phyloP scores from a whole-genome alignment of 2,329 filamentous ascomycete species.

The Didymella pomorum region DNA sequence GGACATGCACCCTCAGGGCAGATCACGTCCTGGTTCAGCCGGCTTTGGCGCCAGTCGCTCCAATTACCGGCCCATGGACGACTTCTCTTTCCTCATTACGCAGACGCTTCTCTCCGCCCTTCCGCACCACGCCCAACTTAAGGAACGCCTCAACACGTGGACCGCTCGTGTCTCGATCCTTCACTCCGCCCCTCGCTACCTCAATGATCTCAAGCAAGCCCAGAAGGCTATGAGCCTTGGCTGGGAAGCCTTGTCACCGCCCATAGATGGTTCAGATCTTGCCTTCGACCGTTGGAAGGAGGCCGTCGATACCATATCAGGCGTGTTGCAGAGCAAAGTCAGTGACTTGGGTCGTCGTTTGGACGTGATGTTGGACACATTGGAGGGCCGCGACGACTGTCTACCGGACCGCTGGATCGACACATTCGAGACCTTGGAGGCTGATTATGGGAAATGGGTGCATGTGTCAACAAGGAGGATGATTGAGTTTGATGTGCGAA shows the following conservation, averaged over 20 bases:
- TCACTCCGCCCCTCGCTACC: conserved; percentile 73
- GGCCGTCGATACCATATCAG: conserved; percentile 63
- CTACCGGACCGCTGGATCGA: conserved; percentile 89
- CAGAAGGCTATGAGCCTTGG: conserved; percentile 71
- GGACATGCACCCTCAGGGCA: conserved; percentile 71
- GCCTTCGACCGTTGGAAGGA: conserved; percentile 47
- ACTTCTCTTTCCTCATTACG: conserved; percentile 88
- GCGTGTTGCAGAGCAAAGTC: conserved; percentile 73
- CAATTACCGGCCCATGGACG: conserved; percentile 77
- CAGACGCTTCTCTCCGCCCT: conserved; percentile 90
- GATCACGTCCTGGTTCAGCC: conserved; percentile 56
- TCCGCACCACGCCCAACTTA: conserved; percentile 78
- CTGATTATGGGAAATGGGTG: conserved; percentile 80
- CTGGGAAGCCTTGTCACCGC: conserved; percentile 67
- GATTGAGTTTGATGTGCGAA: conserved; percentile 66
- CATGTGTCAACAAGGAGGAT: conserved; percentile 77
- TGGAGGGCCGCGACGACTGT: conserved; percentile 85
- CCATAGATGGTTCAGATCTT: conserved; percentile 41
- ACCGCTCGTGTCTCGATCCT: conserved; percentile 77
- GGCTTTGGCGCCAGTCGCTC: conserved; percentile 42
- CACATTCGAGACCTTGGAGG: conserved; percentile 80
- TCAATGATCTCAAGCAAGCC: conserved; percentile 69
- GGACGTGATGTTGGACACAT: conserved; percentile 83
- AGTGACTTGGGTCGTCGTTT: conserved; percentile 73
- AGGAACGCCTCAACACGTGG: conserved; percentile 79